Conservation (phyloP, 1,284 basidiomycete genomes). For the Marasmius tenuissimus region DNA sequence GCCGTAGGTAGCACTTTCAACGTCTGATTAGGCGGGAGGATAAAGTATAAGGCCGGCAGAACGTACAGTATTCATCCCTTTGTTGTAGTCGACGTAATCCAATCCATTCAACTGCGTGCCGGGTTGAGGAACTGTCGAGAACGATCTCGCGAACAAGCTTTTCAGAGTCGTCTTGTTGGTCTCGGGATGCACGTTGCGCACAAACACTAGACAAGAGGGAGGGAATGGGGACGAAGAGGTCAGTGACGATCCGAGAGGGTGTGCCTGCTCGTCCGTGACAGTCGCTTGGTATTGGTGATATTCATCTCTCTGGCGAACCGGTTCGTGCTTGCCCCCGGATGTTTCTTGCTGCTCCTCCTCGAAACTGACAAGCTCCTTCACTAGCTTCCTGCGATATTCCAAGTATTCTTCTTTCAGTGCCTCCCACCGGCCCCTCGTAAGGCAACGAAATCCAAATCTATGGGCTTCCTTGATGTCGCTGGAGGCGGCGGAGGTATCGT, state of each 20-base stretch:
- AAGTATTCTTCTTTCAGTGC: slow-evolving; percentile 17
- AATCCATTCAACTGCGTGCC: slow-evolving; percentile 33
- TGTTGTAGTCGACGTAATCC: slow-evolving; percentile 77
- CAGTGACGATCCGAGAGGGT: slow-evolving; percentile 13
- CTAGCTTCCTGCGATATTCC: background rate
- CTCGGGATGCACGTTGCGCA: slow-evolving; percentile 65
- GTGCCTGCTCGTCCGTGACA: background rate
- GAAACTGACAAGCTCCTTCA: slow-evolving; percentile 4
- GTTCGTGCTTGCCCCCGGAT: background rate
- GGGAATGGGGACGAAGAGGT: slow-evolving; percentile 50
- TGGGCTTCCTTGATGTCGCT: slow-evolving; percentile 37
- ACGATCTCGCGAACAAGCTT: slow-evolving; percentile 49
- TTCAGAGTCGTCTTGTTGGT: slow-evolving; percentile 80
- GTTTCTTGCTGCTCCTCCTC: background rate
- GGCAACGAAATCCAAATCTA: slow-evolving; percentile 57
- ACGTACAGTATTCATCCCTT: slow-evolving; percentile 71
- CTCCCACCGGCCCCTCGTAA: slow-evolving; percentile 62
- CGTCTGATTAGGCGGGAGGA: background rate
- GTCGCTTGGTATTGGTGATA: background rate
- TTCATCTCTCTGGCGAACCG: background rate
- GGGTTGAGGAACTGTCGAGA: slow-evolving; percentile 17
- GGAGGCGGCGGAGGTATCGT: background rate
- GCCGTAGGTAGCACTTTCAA: slow-evolving; percentile 69
- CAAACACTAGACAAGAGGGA: slow-evolving; percentile 63
- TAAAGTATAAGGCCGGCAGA: background rate